These are phyloP conservation scores for Colletotrichum chrysophilum DNA, from an alignment of 2,329 filamentous ascomycete species.

Conservation along the genomic window DNA sequence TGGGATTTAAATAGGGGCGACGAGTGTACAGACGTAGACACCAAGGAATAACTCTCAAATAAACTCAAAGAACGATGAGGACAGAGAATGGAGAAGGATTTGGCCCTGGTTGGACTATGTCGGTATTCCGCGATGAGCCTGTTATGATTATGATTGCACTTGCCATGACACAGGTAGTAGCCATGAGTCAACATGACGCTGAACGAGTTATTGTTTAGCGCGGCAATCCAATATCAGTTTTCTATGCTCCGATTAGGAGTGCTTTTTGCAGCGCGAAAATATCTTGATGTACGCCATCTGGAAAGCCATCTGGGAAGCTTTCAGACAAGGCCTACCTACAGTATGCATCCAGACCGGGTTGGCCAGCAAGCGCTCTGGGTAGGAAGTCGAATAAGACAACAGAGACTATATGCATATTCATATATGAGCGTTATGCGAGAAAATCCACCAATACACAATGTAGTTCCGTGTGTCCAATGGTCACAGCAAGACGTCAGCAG, in stretches of 20 bases:
- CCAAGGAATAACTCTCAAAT: no score
- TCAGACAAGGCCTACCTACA: no score
- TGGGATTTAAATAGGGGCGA: no score
- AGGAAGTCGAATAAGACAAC: fast-evolving
- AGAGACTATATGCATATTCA: background rate
- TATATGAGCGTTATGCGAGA: background rate
- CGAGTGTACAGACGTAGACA: no score
- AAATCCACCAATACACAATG: fast-evolving
- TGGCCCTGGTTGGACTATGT: background rate
- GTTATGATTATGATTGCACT: background rate
- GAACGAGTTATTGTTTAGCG: no score
- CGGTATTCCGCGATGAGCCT: background rate
- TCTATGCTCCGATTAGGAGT: no score
- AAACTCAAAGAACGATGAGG: background rate
- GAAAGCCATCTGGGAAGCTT: no score
- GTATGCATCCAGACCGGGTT: fast-evolving
- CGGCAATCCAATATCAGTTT: no score
- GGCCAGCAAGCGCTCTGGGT: background rate
- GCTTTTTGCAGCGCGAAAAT: background rate
- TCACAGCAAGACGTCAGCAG: no score
- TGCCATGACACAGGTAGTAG: background rate
- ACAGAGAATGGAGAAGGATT: background rate
- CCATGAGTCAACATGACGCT: background rate
- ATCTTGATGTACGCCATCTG: fast-evolving
- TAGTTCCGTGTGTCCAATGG: fast-evolving